Base-by-base conservation (phyloP, 805 yeast genomes). In the Metschnikowia reukaufii region DNA sequence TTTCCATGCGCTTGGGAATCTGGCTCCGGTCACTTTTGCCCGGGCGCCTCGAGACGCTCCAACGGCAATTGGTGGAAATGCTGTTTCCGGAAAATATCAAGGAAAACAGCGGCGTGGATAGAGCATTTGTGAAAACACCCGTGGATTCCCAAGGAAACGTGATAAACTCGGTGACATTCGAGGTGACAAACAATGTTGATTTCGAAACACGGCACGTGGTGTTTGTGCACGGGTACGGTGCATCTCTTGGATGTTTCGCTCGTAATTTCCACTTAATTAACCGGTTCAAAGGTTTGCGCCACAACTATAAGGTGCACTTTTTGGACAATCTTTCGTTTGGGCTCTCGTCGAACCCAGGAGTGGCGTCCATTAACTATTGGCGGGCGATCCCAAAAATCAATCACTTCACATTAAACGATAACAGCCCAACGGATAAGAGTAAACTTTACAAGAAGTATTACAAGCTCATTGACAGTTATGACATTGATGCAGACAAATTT, bases 151-250 rank as follows among this genome's bases (percentile, higher is more conserved):
- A 54, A 43, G 63, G 53, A 3, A 65, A 70, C 47, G 48, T 51
- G 45, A 65, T 73, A 32, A 73, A 70, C 46, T 73, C 71, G 48
- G 54, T 73, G 16, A 54, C 59, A 16, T 63, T 72, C 32, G 61
- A 60, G 25, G 56, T 73, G 17, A 50, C 49, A 17, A 67, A 71
- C 44, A 51, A 58, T 44, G 50, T 61, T 4, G 31, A 30, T 1
- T 52, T 46, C 9, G 47, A 47, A 3, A 59, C 65, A 0, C 76
- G 66, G 47, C 68, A 78, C 57, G 50, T 79, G 18, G 83, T 78
- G 3, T 72, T 79, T 64, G 46, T 79, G 17, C 84, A 79, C 55
- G 84, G 84, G 0, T 79, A 76, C 59, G 84, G 81, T 0, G 82
- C 84, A 1, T 70, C 81, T 0, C 59, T 70, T 15, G 83, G 83